Evolutionary conservation across 31 red algal species (phyloP), one percentile per base, ranked within the genome.

Genomic region (Porphyra umbilicalis): DNA sequence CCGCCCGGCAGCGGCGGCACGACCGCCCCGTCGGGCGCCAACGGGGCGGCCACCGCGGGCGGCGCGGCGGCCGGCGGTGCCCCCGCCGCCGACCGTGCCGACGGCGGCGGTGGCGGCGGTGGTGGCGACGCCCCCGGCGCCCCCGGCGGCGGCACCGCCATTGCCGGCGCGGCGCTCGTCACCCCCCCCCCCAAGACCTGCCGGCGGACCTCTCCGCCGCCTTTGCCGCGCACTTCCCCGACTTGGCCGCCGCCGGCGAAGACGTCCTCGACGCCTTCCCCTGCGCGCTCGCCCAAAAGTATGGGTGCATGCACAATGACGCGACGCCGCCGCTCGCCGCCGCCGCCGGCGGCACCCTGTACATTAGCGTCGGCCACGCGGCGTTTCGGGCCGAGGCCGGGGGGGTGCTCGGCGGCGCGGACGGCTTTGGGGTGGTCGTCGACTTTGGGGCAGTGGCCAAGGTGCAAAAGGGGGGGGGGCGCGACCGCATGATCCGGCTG

Each of bases 211-310:
- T 82, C 25, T 38, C 85, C 18, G 39, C 79, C 4, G 18, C 32
- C 9, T 93, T 93, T 80, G 74, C 75, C 5, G 6, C 29, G 15
- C 35, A 85, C 68, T 93, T 93, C 79, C 91, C 91, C 71, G 39
- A 89, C 31, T 33, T 93, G 33, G 86, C 35, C n/a, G 57, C 57
- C 57, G 75, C 46, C 75, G 77, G 74, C 25, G 86, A 88, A 0
- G 68, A 93, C 79, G 91, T 93, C 29, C 86, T 93, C 29, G 91
- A 93, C 81, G 86, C 88, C 68, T 93, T 85, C 80, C 35, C 75
- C 25, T 93, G 91, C 76, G 80, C 86, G 33, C 77, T 93, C 34
- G 78, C 89, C 33, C 91, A 93, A 80, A 93, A 93, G 80, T 93
- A 93, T 76, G 78, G 91, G 35, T 93, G 91, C 33, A 85, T 89